Base-by-base conservation (phyloP, 306 rosid genomes). In the Quillaja saponaria region DNA sequence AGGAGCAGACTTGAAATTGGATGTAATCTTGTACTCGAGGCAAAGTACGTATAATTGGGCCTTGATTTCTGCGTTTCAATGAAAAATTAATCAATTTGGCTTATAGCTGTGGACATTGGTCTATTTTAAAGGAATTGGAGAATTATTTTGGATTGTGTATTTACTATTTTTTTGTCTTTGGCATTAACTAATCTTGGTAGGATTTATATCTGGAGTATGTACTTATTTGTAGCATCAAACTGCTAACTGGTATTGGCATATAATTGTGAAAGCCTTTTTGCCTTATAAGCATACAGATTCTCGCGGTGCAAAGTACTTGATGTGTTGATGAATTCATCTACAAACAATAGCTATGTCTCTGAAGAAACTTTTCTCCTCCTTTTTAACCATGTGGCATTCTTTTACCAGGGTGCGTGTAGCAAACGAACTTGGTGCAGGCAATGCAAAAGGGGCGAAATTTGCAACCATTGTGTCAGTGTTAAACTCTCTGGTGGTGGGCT, bases 361-460 rank as follows among this genome's bases (percentile, higher is more conserved):
- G 34, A 14, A 46, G 20, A 54, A 55, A 45, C 19, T 25, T 28
- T 8, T 50, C 12, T 17, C 14, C 16, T 10, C 17, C 35, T 7
- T 56, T 17, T 44, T 39, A 10, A 65, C 52, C 49, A 25, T 58
- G 35, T 28, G 7, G 39, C 31, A 7, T 34, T 33, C 41, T 68
- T 67, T 51, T 16, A 56, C 50, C 71, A 84, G 96, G 71, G 89
- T 80, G 57, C 87, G 91, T 2, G 80, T 85, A 16, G 80, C 96
- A 34, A 87, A 85, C 10, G 85, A 85, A 74, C 82, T 87, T 46
- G 96, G 96, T 0, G 87, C 91, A 34, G 80, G 85, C 74, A 85
- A 85, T 53, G 76, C 79, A 3, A 72, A 74, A 76, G 82, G 78
- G 8, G 89, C 96, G 33, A 85, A 85, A 63, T 87, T 87, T 79